Percentiles rank a stretch among this genome's conserved stretches.
phyloP scores from a whole-genome alignment of 1,284 basidiomycete species.

The Sutorius eximius region DNA sequence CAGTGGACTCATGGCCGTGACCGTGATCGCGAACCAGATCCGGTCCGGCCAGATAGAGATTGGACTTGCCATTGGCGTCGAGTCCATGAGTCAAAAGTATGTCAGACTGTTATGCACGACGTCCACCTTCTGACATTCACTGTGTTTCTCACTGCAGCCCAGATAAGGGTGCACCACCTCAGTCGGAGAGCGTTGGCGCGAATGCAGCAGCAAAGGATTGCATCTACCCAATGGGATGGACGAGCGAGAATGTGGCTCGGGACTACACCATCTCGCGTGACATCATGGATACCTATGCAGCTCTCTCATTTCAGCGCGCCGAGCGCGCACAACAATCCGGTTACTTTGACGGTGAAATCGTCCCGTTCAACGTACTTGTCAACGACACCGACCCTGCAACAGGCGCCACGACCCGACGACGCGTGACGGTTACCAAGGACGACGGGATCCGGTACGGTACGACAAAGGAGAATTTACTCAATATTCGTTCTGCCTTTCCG shows the following conservation, averaged over 20 bases:
- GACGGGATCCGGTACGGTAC: conserved; percentile 83
- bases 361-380: conserved; percentile 70
- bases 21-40: conserved; percentile 80
- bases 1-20: conserved; percentile 73
- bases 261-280: conserved; percentile 82
- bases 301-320: conserved; percentile 76
- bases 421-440: conserved; percentile 66
- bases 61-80: conserved; percentile 81
- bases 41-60: conserved; percentile 80
- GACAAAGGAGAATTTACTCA: conserved; percentile 66
- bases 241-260: conserved; percentile 70
- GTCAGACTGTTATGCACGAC: conserved; percentile 14
- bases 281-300: conserved; percentile 85
- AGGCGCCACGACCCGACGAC: conserved; percentile 46
- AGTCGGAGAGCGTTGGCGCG: conserved; percentile 58
- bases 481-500: conserved; percentile 81
- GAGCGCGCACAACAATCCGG: conserved; percentile 67
- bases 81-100: conserved; percentile 81
- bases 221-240: conserved; percentile 82
- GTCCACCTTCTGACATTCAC: background rate
- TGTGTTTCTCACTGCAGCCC: conserved; percentile 44
- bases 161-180: conserved; percentile 60
- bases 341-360: conserved; percentile 75
- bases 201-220: conserved; percentile 59
- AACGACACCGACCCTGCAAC: conserved; percentile 49